phyloP scores from a whole-genome alignment of 805 yeast species.

The Spathaspora boniae region DNA sequence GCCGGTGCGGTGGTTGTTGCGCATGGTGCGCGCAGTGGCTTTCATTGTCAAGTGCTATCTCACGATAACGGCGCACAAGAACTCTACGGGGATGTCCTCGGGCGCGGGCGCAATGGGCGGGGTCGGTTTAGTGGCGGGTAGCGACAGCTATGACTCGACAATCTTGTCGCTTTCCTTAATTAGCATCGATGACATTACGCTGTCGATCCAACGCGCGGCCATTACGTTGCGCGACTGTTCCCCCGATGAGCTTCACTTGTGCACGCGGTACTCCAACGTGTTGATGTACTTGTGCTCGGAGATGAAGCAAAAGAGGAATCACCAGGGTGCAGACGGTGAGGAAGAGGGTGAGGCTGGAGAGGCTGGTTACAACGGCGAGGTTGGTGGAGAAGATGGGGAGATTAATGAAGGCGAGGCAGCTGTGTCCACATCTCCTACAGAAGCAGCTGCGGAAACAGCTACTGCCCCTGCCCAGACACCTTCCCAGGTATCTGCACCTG shows the following conservation, averaged over 20 bases:
- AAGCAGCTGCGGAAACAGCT: not conserved
- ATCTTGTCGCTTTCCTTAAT: conserved; percentile 59
- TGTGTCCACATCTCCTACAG: conserved; percentile 1
- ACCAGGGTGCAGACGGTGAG: conserved; percentile 11
- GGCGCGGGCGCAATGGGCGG: no score
- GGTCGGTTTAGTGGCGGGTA: no score
- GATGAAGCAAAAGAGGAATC: conserved; percentile 49
- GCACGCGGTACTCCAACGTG: conserved; percentile 75
- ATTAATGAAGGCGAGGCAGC: not conserved
- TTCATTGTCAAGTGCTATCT: conserved; percentile 83
- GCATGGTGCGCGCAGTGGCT: conserved; percentile 85
- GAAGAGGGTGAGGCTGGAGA: conserved; percentile 3
- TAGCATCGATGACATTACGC: conserved; percentile 66
- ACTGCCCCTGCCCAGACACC: conserved; percentile 1
- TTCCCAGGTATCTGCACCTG: no score
- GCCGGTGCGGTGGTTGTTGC: conserved; percentile 91
- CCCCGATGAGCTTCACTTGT: conserved; percentile 84
- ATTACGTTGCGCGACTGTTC: conserved; percentile 73
- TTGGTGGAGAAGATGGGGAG: conserved; percentile 10
- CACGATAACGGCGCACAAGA: conserved; percentile 52
- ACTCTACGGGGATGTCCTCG: conserved; percentile 13
- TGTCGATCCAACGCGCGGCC: conserved; percentile 68
- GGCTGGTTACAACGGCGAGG: not conserved
- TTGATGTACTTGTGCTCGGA: conserved; percentile 74
- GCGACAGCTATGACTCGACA: conserved; percentile 41